Evolutionary conservation across 352 stramenopile species (phyloP), one percentile per base, ranked within the genome.

Genomic region (Phytopythium mirpurense): DNA sequence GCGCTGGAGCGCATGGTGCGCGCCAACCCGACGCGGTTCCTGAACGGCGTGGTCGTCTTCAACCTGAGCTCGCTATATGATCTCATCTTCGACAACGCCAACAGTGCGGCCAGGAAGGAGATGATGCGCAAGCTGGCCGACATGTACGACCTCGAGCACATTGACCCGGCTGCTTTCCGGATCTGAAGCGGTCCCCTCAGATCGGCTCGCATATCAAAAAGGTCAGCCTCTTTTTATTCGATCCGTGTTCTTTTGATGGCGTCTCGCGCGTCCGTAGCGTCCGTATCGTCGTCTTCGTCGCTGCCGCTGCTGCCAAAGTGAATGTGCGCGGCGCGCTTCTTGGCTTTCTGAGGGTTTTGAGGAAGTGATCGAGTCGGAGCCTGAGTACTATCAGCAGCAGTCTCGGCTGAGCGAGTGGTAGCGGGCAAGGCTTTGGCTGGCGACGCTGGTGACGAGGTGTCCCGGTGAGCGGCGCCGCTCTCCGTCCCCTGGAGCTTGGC

Each of bases 51-150:
- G 34, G 68, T 93, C 21, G 73, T 90, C 35, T 90, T 93, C 52
- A 93, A 90, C 55, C 67, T 90, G 10, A 90, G 78, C 53, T 90
- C 81, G 45, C 73, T 92, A 7, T 92, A 92, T 66, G 79, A 90
- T 52, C 68, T 90, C 47, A 59, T 86, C 15, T 90, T 66, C 56
- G 78, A 93, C 65, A 89, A 86, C 50, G 60, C 72, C 41, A 89
- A 77, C 42, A 90, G 78, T 65, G 85, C 82, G 16, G 86, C 53
- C 24, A 75, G 78, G 56, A 93, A 93, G 57, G 77, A 90, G 57
- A 89, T 89, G 82, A 89, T 93, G 67, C 84, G 84, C 59, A 80
- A 81, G 41, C 69, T 93, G 31, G 71, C 82, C 1, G 70, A 90
- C 26, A 45, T 84, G 31, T 90, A 89, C 55, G 77, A 82, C 41